A percentile compares a stretch with the other conserved stretches of the same genome.
These are phyloP conservation scores for Colletotrichum costaricense DNA, from an alignment of 2,329 filamentous ascomycete species.

Conservation along the genomic window DNA sequence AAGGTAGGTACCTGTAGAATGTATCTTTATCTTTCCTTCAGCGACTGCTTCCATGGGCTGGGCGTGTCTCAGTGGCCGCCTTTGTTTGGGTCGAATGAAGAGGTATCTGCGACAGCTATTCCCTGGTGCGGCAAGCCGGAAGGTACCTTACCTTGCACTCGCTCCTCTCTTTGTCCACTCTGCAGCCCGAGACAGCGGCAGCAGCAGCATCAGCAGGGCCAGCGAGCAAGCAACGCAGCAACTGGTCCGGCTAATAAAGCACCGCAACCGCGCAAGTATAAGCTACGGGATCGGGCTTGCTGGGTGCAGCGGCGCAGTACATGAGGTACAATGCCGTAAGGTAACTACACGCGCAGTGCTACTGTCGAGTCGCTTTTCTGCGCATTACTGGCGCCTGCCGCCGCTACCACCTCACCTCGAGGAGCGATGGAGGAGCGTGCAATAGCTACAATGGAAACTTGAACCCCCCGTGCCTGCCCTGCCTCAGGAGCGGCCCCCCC, in stretches of 20 bases:
- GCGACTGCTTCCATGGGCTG: neutral
- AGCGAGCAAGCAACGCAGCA: slow-evolving; percentile 7
- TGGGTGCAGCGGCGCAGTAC: slow-evolving; percentile 21
- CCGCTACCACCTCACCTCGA: neutral
- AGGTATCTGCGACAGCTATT: slow-evolving; percentile 29
- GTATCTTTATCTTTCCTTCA: slow-evolving; percentile 5
- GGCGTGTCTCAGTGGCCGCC: slow-evolving; percentile 26
- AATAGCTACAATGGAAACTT: neutral
- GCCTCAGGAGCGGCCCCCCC: neutral
- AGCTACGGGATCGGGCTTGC: slow-evolving; percentile 15
- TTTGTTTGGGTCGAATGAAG: slow-evolving; percentile 22
- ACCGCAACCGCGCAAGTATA: neutral
- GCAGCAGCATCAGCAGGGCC: neutral
- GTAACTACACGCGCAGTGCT: neutral
- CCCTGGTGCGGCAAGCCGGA: slow-evolving; percentile 9
- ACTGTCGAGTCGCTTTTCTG: slow-evolving; percentile 17
- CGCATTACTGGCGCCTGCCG: slow-evolving; percentile 27
- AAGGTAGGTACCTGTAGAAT: slow-evolving; percentile 6
- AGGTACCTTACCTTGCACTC: neutral
- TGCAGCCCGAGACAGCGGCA: slow-evolving; percentile 23
- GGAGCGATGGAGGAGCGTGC: neutral
- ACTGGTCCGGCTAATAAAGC: neutral
- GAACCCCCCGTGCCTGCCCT: neutral
- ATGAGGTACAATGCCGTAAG: neutral
- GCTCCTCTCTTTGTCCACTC: slow-evolving; percentile 6